Base-by-base conservation (phyloP, 2,329 filamentous ascomycete species). In the Penicillium sclerotigenum region DNA sequence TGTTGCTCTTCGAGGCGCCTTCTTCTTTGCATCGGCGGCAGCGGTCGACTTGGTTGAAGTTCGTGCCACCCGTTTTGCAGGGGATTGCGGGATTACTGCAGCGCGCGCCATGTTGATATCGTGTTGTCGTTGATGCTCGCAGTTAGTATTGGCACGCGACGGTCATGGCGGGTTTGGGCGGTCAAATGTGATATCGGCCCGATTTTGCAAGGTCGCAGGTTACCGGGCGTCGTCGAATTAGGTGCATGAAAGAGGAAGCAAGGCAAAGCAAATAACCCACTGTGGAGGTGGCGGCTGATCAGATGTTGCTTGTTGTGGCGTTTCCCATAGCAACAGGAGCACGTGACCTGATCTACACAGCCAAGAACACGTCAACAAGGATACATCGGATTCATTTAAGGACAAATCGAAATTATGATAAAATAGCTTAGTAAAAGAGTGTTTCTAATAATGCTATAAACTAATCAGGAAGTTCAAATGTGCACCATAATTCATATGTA, bases 71-170 rank as follows among this genome's bases (percentile, higher is more conserved):
- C 62, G 56, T 49, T 62, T 66, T 5, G 45, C 58, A 37, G 64
- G 64, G 38, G 63, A 63, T 11, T 56, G 57, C 4, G 64, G 64
- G 20, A 66, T 58, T 34, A 66, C 59, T 40, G 64, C 64, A 37
- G 64, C 63, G 38, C 64, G 64, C 46, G 64, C 64, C 64, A 66
- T 66, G 24, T 49, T 50, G 47, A 38, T 51, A 18, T 38, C 37
- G 56, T 28, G 57, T 50, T 11, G 26, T 43, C 14, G 49, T 55
- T 14, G 20, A 34, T 54, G 18, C 50, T 57, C 54, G 46, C 47
- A 34, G 28, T 52, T 29, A 38, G 41, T 36, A 14, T 31, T 52
- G 33, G 28, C 24, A 53, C 10, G 54, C 42, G 49, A 34, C 33
- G 47, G 56, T 65, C 62, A 66, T 65, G 54, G 50, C 58, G 57